Percentiles rank a stretch among this genome's conserved stretches.
These are phyloP conservation scores for Agrocybe praecox DNA, from an alignment of 768 basidiomycete genomes.

Conservation along the genomic window DNA sequence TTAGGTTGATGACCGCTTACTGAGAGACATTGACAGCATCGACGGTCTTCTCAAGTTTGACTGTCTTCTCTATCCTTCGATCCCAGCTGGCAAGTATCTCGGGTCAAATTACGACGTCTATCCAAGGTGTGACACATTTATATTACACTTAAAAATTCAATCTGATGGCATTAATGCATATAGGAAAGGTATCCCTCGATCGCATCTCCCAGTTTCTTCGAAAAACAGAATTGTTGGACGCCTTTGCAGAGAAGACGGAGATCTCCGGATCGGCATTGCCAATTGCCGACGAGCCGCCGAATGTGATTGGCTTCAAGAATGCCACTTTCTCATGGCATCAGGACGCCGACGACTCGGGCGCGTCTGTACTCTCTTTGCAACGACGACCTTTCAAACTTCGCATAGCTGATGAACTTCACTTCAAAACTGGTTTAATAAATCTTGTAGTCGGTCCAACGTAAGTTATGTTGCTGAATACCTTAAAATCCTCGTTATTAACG, in stretches of 20 bases:
- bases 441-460: slow-evolving; percentile 59
- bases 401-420: slow-evolving; percentile 55
- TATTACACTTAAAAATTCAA: background rate
- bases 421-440: slow-evolving; percentile 54
- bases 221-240: slow-evolving; percentile 52
- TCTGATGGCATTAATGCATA: slow-evolving; percentile 6
- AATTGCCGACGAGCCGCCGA: background rate
- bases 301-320: slow-evolving; percentile 51
- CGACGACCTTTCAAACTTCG: slow-evolving; percentile 49
- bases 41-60: slow-evolving; percentile 53
- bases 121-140: background rate
- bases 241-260: slow-evolving; percentile 26
- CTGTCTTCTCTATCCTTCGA: slow-evolving; percentile 65
- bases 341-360: slow-evolving; percentile 24
- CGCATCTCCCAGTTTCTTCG: slow-evolving; percentile 47
- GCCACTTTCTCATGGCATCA: slow-evolving; percentile 57
- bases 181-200: slow-evolving; percentile 66
- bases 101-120: slow-evolving; percentile 5
- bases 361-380: slow-evolving; percentile 33
- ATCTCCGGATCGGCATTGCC: too few relatives aligned
- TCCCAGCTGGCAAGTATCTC: slow-evolving; percentile 44
- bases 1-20: too few relatives aligned
- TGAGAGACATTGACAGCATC: slow-evolving; percentile 26
- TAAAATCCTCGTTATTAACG: background rate
- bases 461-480: background rate